These are phyloP conservation scores for Schizophyllum amplum DNA, from an alignment of 1,284 basidiomycete genomes.

Conservation along the genomic window DNA sequence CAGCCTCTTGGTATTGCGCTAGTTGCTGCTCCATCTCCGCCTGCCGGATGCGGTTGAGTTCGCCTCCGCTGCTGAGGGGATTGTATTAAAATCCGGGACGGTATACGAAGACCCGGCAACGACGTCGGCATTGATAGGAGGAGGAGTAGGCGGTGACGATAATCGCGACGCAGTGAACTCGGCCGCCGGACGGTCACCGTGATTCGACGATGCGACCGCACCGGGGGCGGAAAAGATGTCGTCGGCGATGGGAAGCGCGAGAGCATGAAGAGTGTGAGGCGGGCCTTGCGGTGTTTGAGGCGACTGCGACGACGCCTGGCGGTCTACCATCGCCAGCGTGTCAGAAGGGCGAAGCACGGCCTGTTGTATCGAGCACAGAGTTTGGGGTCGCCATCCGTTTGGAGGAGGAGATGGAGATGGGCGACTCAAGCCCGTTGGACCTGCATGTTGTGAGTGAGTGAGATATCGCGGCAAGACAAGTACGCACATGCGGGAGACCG, in stretches of 20 bases:
- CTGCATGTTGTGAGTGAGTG: background rate
- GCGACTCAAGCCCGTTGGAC: background rate
- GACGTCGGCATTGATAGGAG: constrained; percentile 5
- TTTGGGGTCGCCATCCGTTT: constrained; percentile 13
- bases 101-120: constrained; percentile 9
- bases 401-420: constrained; percentile 1
- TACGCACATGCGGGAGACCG: background rate
- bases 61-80: constrained; percentile 31
- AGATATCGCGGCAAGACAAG: background rate
- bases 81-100: constrained; percentile 2
- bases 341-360: constrained; percentile 40
- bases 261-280: background rate
- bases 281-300: constrained; percentile 11
- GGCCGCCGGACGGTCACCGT: constrained; percentile 9
- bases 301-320: constrained; percentile 13
- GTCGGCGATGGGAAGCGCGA: constrained; percentile 18
- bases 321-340: constrained; percentile 22
- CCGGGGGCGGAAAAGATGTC: constrained; percentile 23
- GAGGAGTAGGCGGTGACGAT: constrained; percentile 21
- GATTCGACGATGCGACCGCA: background rate
- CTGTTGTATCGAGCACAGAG: constrained; percentile 13
- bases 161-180: constrained; percentile 8
- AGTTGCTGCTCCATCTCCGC: constrained; percentile 41
- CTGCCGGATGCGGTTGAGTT: constrained; percentile 51
- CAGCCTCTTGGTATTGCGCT: constrained; percentile 40